phyloP scores from a whole-genome alignment of 371 early-diverging fungal species.

The Saksenaea oblongispora region DNA sequence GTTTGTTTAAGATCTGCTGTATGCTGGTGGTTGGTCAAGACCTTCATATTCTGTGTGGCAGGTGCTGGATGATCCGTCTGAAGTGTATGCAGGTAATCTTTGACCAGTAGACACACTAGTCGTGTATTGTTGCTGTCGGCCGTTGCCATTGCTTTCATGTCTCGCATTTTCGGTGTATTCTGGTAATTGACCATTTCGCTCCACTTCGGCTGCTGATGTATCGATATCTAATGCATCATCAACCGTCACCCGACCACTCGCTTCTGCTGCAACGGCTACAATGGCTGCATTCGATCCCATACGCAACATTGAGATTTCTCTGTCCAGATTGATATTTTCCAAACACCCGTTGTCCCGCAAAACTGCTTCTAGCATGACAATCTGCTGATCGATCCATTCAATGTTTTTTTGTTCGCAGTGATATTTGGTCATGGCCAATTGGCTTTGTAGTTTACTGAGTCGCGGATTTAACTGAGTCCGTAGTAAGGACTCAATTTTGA shows the following conservation, averaged over 20 bases:
- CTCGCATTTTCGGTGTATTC: conserved; percentile 23
- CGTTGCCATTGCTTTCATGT: conserved; percentile 1
- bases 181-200: conserved; percentile 32
- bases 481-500: conserved; percentile 40
- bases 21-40: conserved; percentile 21
- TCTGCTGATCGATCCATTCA: conserved; percentile 49
- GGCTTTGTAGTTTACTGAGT: conserved; percentile 32
- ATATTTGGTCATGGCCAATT: conserved; percentile 28
- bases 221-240: conserved; percentile 47
- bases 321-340: conserved; percentile 29
- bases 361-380: conserved; percentile 32
- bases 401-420: conserved; percentile 42
- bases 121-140: background rate
- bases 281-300: conserved; percentile 51
- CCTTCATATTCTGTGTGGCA: conserved; percentile 13
- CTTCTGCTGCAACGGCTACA: conserved; percentile 37
- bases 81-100: conserved; percentile 25
- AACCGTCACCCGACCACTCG: conserved; percentile 41
- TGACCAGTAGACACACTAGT: background rate
- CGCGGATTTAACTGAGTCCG: conserved; percentile 44
- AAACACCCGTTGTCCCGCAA: conserved; percentile 36
- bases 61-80: background rate
- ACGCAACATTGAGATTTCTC: conserved; percentile 36
- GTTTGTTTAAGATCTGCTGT: conserved; percentile 5
- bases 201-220: conserved; percentile 16